phyloP scores from a whole-genome alignment of 495 filamentous ascomycete genomes.

The Staphylotrichum longicolle region DNA sequence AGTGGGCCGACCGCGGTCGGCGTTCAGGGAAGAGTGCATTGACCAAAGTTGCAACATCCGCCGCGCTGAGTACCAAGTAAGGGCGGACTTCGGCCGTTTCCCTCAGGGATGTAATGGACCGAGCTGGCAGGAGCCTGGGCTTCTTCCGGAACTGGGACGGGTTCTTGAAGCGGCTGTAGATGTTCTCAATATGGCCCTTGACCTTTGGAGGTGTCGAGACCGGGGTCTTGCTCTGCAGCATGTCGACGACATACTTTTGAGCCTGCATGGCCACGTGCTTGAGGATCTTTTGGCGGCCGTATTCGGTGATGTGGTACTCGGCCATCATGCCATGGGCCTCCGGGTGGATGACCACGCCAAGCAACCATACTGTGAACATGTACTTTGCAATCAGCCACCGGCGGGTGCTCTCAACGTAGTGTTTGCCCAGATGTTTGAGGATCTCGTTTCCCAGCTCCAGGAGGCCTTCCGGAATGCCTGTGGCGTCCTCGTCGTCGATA shows the following conservation, averaged over 20 bases:
- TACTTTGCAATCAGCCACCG: slow-evolving; percentile 84
- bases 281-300: slow-evolving; percentile 83
- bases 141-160: slow-evolving; percentile 47
- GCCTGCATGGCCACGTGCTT: slow-evolving; percentile 76
- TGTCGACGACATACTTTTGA: slow-evolving; percentile 68
- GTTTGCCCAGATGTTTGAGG: slow-evolving; percentile 69
- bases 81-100: slow-evolving; percentile 70
- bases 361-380: slow-evolving; percentile 85
- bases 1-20: slow-evolving; percentile 53
- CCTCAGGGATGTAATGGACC: slow-evolving; percentile 65
- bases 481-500: slow-evolving; percentile 72
- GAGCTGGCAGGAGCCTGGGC: slow-evolving; percentile 62
- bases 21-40: slow-evolving; percentile 69
- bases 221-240: slow-evolving; percentile 57
- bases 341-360: slow-evolving; percentile 81
- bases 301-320: slow-evolving; percentile 87
- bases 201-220: slow-evolving; percentile 63
- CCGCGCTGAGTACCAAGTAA: slow-evolving; percentile 69
- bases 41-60: slow-evolving; percentile 67
- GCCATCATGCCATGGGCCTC: slow-evolving; percentile 87
- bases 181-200: slow-evolving; percentile 71
- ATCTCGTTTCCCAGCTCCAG: slow-evolving; percentile 80
- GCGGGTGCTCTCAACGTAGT: slow-evolving; percentile 66
- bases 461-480: slow-evolving; percentile 80
- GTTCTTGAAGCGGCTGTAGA: slow-evolving; percentile 64